Base-by-base conservation (phyloP, 345 rosid genomes). In the Populus davidiana region DNA sequence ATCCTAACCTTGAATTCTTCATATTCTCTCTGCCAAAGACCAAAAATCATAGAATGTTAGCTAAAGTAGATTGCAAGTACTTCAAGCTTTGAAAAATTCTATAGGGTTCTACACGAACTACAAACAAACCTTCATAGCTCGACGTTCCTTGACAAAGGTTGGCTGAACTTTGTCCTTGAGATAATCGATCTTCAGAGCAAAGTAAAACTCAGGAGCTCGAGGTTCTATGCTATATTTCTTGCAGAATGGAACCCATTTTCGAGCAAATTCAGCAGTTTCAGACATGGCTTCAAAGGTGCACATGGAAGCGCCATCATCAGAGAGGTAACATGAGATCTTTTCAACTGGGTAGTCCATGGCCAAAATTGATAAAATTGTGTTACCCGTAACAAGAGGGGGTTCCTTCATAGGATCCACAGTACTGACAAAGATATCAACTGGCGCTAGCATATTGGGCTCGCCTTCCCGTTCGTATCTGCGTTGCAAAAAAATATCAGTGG, bases 371-470 rank as follows among this genome's bases (percentile, higher is more conserved):
- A 94, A 77, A 63, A 93, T 80, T 4, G 98, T 96, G 81, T 96
- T 96, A 17, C 96, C 91, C 29, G 98, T 94, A 18, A 91, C 98
- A 8, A 96, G 93, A 33, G 99, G 98, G 35, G 98, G 99, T 85
- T 94, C 99, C 91, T 96, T 96, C 99, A 89, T 84, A 2, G 99
- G 94, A 86, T 96, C 99, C 84, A 96, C 97, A 5, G 98, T 96
- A 89, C 97, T 94, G 75, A 94, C 98, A 81, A 94, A 94, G 80
- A 96, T 81, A 83, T 96, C 99, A 11, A 85, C 97, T 6, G 95
- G 90, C 29, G 91, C 86, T 73, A 94, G 97, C 97, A 89, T 61
- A 33, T 88, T 89, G 10, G 97, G 96, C 82, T 96, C 97, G 35
- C 97, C 98, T 87, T 94, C 99, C 74, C 82, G 79, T 85, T 96